Percentiles rank a stretch among this genome's conserved stretches.
These are phyloP conservation scores for Hyphopichia buzzinii DNA, from an alignment of 1,139 yeast genomes.

Conservation along the genomic window DNA sequence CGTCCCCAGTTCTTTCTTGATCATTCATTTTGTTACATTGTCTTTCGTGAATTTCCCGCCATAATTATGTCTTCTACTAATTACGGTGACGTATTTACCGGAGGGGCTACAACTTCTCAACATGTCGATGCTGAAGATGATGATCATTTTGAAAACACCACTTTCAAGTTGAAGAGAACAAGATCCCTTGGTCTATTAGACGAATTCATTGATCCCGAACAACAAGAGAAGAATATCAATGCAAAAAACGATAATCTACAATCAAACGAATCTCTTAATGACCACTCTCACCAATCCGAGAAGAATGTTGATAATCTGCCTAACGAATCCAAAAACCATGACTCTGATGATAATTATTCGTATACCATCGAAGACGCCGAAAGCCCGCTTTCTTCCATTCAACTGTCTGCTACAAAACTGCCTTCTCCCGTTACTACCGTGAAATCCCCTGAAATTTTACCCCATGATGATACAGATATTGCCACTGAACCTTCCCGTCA, in stretches of 20 bases:
- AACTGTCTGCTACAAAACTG: slow-evolving; percentile 7
- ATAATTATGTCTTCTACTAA: slow-evolving; percentile 3
- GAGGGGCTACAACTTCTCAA: slow-evolving; percentile 54
- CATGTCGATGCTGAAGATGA: slow-evolving; percentile 72
- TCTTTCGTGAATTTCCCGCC: too few relatives aligned
- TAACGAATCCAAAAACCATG: slow-evolving; percentile 2
- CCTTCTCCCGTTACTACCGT: slow-evolving; percentile 13
- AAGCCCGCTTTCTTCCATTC: slow-evolving; percentile 1
- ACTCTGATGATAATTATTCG: slow-evolving; percentile 1
- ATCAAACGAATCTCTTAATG: not conserved
- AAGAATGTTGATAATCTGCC: not conserved
- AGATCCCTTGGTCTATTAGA: slow-evolving; percentile 81
- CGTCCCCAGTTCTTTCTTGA: not conserved
- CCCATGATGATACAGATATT: slow-evolving; percentile 85
- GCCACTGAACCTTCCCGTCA: slow-evolving; percentile 81
- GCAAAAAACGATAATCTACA: slow-evolving; percentile 3
- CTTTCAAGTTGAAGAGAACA: slow-evolving; percentile 79
- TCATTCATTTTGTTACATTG: not conserved
- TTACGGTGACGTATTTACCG: slow-evolving; percentile 41
- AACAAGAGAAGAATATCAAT: slow-evolving; percentile 5
- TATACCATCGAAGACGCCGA: slow-evolving; percentile 1
- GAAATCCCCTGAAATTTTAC: slow-evolving; percentile 42
- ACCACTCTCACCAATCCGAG: slow-evolving; percentile 5
- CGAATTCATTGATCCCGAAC: slow-evolving; percentile 52
- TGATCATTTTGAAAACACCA: slow-evolving; percentile 66